Evolutionary conservation across 1,284 basidiomycete genomes (phyloP), one percentile per base, ranked within the genome.

Genomic region (Wolfiporia cocos): DNA sequence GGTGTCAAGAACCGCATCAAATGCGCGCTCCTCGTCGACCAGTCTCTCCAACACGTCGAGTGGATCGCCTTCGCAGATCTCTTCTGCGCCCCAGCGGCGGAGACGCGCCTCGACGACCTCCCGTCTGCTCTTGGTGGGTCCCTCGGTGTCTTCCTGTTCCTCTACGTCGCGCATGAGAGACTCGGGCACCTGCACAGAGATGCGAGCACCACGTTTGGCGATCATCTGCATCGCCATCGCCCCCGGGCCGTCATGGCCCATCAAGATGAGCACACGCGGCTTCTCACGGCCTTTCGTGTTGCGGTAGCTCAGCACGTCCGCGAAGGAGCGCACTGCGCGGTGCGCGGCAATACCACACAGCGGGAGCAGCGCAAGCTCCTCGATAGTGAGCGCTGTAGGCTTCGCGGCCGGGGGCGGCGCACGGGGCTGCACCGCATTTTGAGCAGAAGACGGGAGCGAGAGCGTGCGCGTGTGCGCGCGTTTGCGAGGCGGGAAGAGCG

Each of bases 1-100:
- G 1, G 85, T 86, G 59, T 93, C 91, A 42, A 93, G 61, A 3
- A 94, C 74, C 21, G 80, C 80, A 58, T 92, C 86, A 57, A 90
- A 86, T 39, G 71, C 67, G 45, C 78, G 74, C 7, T 70, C 73
- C 44, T 79, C 73, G 40, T 67, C 71, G 22, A 65, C 66, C 28
- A 85, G 59, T 31, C 70, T 62, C 32, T 74, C 70, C 19, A 86
- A 62, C n/a, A 78, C 70, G 30, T 70, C 65, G 6, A 76, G 64
- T 21, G 76, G 68, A 14, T 76, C 74, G 1, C 71, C 74, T 48
- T 83, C 77, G 18, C 80, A 70, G 12, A 85, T 71, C 51, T 83
- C 81, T 48, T 81, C 76, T 2, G 70, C 80, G 38, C 81, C 83
- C 79, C 81, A 84, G 20, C 52, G 61, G 19, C 74, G 67, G 32